A percentile compares a stretch with the other conserved stretches of the same genome.
These are phyloP conservation scores for Akanthomyces dipterigenus DNA, from an alignment of 2,329 filamentous ascomycete species.

Conservation along the genomic window DNA sequence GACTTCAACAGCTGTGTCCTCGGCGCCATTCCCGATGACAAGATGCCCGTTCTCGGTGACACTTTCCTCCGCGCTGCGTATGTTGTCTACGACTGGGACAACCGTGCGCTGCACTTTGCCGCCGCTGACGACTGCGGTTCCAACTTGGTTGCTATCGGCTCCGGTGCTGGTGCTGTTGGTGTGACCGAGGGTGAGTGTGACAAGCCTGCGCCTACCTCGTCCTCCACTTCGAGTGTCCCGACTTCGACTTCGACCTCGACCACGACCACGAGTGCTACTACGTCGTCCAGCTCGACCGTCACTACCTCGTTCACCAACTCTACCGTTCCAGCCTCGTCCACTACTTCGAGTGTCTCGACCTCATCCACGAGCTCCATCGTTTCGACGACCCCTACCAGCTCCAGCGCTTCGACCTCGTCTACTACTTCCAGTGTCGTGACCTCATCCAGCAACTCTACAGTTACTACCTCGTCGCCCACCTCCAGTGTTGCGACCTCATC, in stretches of 20 bases:
- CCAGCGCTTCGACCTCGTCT: neutral
- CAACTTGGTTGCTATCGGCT: slow-evolving; percentile 29
- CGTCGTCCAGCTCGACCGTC: neutral
- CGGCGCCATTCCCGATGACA: slow-evolving; percentile 37
- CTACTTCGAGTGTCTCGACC: neutral
- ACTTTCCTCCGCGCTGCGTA: slow-evolving; percentile 40
- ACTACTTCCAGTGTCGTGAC: neutral
- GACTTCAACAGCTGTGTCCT: slow-evolving; percentile 31
- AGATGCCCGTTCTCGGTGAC: slow-evolving; percentile 35
- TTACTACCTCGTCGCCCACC: neutral
- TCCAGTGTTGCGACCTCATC: neutral
- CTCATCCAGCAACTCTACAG: neutral
- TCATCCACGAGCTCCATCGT: neutral
- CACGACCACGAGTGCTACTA: neutral
- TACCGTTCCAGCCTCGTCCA: neutral
- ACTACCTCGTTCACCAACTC: neutral
- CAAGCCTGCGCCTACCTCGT: slow-evolving; percentile 7
- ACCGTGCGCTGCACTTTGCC: slow-evolving; percentile 31
- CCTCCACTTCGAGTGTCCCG: neutral
- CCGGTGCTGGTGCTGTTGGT: slow-evolving; percentile 32
- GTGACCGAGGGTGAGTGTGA: slow-evolving; percentile 25
- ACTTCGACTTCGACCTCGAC: neutral
- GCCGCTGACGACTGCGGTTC: slow-evolving; percentile 33
- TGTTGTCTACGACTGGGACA: slow-evolving; percentile 36
- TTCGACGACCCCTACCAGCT: neutral